phyloP scores from a whole-genome alignment of 306 rosid species.

The Neltuma alba region DNA sequence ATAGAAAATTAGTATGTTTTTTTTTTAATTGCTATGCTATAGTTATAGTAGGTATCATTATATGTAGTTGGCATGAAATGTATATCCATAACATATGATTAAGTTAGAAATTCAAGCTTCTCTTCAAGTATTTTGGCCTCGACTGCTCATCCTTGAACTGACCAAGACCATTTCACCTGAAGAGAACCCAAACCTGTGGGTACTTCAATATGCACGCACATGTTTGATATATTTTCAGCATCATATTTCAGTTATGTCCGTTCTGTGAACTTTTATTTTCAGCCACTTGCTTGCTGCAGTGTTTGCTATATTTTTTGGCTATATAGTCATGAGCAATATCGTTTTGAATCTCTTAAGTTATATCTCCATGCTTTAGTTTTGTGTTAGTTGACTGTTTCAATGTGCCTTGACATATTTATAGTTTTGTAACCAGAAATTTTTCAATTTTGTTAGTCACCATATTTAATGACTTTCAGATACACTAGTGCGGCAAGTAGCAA shows the following conservation, averaged over 20 bases:
- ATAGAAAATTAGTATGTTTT: not conserved
- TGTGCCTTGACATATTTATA: slow-evolving; percentile 1
- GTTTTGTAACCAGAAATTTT: not conserved
- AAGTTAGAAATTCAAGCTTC: not conserved
- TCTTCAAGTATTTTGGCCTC: not conserved
- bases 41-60: slow-evolving; percentile 18
- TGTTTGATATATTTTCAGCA: not conserved
- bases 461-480: slow-evolving; percentile 63
- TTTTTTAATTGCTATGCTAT: not conserved
- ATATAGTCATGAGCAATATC: slow-evolving; percentile 1
- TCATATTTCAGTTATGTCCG: not conserved
- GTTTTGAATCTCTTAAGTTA: slow-evolving; percentile 7
- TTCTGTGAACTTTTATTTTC: not conserved
- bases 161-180: not conserved
- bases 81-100: slow-evolving; percentile 3
- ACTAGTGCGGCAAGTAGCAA: slow-evolving; percentile 76
- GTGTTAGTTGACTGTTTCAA: not conserved
- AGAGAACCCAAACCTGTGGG: not conserved
- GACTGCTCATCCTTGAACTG: not conserved
- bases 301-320: slow-evolving; percentile 3
- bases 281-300: not conserved
- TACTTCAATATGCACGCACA: not conserved
- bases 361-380: slow-evolving; percentile 12
- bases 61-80: not conserved
- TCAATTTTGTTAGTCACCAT: slow-evolving; percentile 15